Evolutionary conservation across 2,329 filamentous ascomycete species (phyloP).

Genomic region (Phialemoniopsis sp.): DNA sequence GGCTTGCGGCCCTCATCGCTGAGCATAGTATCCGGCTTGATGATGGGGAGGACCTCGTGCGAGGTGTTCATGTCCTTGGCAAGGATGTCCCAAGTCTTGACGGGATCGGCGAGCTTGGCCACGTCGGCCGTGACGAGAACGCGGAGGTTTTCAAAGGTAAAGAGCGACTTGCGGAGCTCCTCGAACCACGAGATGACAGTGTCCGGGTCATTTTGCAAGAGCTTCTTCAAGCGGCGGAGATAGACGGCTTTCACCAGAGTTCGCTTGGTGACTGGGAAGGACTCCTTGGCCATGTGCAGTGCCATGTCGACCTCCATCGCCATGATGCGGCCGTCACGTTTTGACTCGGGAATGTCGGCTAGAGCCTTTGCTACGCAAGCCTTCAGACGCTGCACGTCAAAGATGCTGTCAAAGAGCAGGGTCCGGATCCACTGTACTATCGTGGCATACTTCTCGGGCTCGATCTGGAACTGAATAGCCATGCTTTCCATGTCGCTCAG

Average conservation of each 20-base stretch:
- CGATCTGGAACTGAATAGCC: slow-evolving; percentile 77
- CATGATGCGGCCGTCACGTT: slow-evolving; percentile 76
- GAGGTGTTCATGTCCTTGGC: slow-evolving; percentile 39
- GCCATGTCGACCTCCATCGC: slow-evolving; percentile 65
- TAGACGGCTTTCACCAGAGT: slow-evolving; percentile 86
- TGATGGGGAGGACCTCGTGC: slow-evolving; percentile 51
- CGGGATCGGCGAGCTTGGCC: slow-evolving; percentile 66
- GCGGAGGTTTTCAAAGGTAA: slow-evolving; percentile 81
- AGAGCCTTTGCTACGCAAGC: slow-evolving; percentile 74
- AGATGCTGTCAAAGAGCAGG: slow-evolving; percentile 83
- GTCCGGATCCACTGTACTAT: slow-evolving; percentile 81
- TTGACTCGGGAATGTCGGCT: slow-evolving; percentile 87
- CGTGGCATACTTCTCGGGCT: slow-evolving; percentile 80
- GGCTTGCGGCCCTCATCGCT: slow-evolving; percentile 71
- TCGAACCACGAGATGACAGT: slow-evolving; percentile 75
- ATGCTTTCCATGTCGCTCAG: slow-evolving; percentile 80
- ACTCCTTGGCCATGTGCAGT: slow-evolving; percentile 74
- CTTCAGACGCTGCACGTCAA: slow-evolving; percentile 65
- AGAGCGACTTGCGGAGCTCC: slow-evolving; percentile 68
- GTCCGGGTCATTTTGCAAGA: slow-evolving; percentile 72
- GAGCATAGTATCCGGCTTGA: slow-evolving; percentile 65
- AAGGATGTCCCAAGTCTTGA: slow-evolving; percentile 73
- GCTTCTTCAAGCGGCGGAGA: slow-evolving; percentile 77
- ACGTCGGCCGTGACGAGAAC: slow-evolving; percentile 81
- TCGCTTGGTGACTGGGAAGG: slow-evolving; percentile 71